Percentiles rank a stretch among this genome's conserved stretches.
These are phyloP conservation scores for Lachancea mirantina DNA, from an alignment of 805 yeast species.

Conservation along the genomic window DNA sequence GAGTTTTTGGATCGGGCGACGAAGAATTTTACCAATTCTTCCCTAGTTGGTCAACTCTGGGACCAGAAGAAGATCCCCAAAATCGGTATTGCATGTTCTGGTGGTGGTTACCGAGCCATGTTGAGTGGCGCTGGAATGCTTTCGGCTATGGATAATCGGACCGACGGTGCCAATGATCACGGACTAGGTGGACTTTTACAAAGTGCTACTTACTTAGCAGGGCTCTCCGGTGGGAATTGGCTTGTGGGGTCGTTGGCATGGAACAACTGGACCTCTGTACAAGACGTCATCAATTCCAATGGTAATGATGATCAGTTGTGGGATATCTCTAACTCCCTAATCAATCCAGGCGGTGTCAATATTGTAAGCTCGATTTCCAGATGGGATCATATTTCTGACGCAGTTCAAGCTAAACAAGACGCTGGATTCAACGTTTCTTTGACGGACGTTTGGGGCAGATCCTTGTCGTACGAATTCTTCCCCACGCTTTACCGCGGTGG, in stretches of 20 bases:
- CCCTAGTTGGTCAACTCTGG: constrained; percentile 19
- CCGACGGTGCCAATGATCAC: constrained; percentile 44
- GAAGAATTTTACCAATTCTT: constrained; percentile 15
- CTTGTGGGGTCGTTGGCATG: constrained; percentile 59
- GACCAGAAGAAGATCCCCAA: constrained; percentile 24
- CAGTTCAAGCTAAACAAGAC: constrained; percentile 43
- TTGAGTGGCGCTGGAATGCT: constrained; percentile 77
- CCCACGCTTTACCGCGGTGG: constrained; percentile 53
- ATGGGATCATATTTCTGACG: constrained; percentile 49
- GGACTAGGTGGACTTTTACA: constrained; percentile 73
- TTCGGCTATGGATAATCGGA: constrained; percentile 71
- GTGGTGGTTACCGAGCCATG: constrained; percentile 93
- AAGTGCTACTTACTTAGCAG: constrained; percentile 62
- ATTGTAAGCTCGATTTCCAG: constrained; percentile 45
- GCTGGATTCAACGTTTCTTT: constrained; percentile 65
- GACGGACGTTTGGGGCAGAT: constrained; percentile 78
- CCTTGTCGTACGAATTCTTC: constrained; percentile 68
- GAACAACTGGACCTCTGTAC: constrained; percentile 69
- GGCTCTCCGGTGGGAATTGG: constrained; percentile 86
- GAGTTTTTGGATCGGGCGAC: constrained; percentile 21
- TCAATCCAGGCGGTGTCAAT: constrained; percentile 59
- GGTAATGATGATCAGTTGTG: constrained; percentile 42
- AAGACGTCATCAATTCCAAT: constrained; percentile 41
- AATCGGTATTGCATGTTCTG: constrained; percentile 60
- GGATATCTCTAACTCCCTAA: constrained; percentile 59